Conservation (phyloP, 345 rosid genomes). For the Arabidopsis suecica region DNA sequence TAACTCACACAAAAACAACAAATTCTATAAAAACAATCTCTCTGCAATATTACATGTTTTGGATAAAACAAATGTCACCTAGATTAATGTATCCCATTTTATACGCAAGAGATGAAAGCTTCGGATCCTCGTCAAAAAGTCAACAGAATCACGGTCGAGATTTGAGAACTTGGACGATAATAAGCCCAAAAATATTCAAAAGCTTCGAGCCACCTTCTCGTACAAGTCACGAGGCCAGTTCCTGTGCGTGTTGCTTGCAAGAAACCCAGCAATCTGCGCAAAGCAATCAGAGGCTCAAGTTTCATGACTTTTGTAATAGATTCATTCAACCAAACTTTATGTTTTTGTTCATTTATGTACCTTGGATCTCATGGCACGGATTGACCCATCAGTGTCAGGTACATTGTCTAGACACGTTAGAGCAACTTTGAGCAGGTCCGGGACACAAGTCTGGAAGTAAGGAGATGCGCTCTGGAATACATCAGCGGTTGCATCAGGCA, state of each 20-base stretch:
- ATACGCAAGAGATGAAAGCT: neutral
- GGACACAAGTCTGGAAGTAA: slow-evolving; percentile 86
- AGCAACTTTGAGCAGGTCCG: slow-evolving; percentile 83
- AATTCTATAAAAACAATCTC: neutral
- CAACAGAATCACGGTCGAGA: neutral
- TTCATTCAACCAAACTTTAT: neutral
- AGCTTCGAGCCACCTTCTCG: slow-evolving; percentile 77
- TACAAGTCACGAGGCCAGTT: slow-evolving; percentile 94
- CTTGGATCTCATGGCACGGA: slow-evolving; percentile 93
- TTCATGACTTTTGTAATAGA: slow-evolving; percentile 19
- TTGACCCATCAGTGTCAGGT: slow-evolving; percentile 85
- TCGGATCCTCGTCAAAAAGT: neutral
- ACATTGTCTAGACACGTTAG: slow-evolving; percentile 86
- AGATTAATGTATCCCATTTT: neutral
- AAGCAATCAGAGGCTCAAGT: slow-evolving; percentile 21
- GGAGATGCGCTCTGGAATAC: slow-evolving; percentile 76
- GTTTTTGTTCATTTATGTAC: slow-evolving; percentile 44
- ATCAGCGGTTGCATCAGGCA: slow-evolving; percentile 57
- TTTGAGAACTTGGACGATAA: neutral
- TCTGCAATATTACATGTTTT: neutral
- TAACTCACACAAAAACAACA: too few relatives aligned
- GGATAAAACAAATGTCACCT: neutral
- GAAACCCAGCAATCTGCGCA: slow-evolving; percentile 83
- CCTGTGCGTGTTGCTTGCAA: slow-evolving; percentile 78
- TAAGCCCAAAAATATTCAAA: slow-evolving; percentile 50